Percentiles rank a stretch among this genome's conserved stretches.
These are phyloP conservation scores for Drechslerella dactyloides DNA, from an alignment of 2,329 filamentous ascomycete genomes.

Conservation along the genomic window DNA sequence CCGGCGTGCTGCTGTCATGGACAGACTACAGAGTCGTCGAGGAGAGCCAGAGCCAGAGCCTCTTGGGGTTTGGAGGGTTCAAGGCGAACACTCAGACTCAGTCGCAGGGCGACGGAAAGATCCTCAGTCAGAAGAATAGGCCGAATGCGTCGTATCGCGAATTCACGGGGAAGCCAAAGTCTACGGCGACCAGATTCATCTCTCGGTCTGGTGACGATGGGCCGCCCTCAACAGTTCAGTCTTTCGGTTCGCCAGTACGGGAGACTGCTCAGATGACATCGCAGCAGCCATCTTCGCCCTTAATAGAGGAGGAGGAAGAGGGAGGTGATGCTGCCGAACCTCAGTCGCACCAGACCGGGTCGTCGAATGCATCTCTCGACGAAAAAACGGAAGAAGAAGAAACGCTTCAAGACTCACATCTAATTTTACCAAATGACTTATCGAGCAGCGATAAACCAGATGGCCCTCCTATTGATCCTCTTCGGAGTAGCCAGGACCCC, in stretches of 20 bases:
- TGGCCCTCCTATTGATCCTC: slow-evolving; percentile 10
- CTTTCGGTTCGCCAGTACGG: slow-evolving; percentile 9
- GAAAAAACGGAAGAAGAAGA: slow-evolving; percentile 34
- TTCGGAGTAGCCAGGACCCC: slow-evolving; percentile 44
- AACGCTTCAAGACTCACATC: slow-evolving; percentile 38
- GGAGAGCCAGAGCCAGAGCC: slow-evolving; percentile 80
- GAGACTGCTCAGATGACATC: slow-evolving; percentile 19
- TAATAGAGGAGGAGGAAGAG: slow-evolving; percentile 24
- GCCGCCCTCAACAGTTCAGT: slow-evolving; percentile 23
- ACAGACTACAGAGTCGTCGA: slow-evolving; percentile 81
- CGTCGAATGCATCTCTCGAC: not conserved
- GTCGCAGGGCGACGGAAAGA: slow-evolving; percentile 66
- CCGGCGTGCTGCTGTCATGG: slow-evolving; percentile 84
- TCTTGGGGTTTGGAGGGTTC: slow-evolving; percentile 65
- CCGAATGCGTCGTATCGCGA: slow-evolving; percentile 72
- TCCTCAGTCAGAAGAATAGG: slow-evolving; percentile 71
- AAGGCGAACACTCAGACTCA: slow-evolving; percentile 55
- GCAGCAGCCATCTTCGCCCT: slow-evolving; percentile 16
- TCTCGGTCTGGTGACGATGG: slow-evolving; percentile 27
- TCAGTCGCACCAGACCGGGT: slow-evolving; percentile 7
- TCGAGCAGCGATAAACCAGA: slow-evolving; percentile 23
- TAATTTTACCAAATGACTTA: slow-evolving; percentile 18
- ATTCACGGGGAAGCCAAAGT: slow-evolving; percentile 68
- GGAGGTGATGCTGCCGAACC: not conserved
- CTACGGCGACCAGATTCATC: slow-evolving; percentile 12